Percentiles rank a stretch among this genome's conserved stretches.
phyloP scores from a whole-genome alignment of 805 yeast genomes.

The Barnettozyma salicaria region DNA sequence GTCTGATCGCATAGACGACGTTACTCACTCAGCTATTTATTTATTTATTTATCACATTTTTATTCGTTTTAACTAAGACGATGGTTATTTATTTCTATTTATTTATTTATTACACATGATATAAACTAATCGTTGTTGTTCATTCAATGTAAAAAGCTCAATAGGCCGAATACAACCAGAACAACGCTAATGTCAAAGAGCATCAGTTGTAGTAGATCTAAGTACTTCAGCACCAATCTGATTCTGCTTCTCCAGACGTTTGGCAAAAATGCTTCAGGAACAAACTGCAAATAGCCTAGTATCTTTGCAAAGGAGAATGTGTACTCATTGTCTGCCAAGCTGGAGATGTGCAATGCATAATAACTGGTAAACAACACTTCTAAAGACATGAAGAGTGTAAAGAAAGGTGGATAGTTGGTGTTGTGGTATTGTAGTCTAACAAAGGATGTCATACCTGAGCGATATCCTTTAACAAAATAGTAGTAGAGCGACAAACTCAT shows the following conservation, averaged over 20 bases:
- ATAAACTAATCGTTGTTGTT: background rate
- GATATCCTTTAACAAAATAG: slow-evolving; percentile 9
- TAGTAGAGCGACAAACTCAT: slow-evolving; percentile 10
- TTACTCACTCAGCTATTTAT: slow-evolving; percentile 1
- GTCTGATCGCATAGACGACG: background rate
- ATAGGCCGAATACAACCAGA: slow-evolving; percentile 19
- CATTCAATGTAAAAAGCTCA: slow-evolving; percentile 16
- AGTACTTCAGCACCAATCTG: slow-evolving; percentile 22
- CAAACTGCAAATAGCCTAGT: slow-evolving; percentile 17
- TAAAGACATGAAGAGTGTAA: slow-evolving; percentile 15
- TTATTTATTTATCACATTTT: slow-evolving; percentile 3
- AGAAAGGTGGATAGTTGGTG: slow-evolving; percentile 10
- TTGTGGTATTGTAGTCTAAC: slow-evolving; percentile 10
- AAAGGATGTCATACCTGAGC: slow-evolving; percentile 11
- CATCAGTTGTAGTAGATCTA: slow-evolving; percentile 19
- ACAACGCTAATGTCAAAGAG: slow-evolving; percentile 23
- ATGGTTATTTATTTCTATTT: slow-evolving; percentile 12
- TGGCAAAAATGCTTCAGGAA: slow-evolving; percentile 20
- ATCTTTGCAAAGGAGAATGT: slow-evolving; percentile 21
- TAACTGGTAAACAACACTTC: slow-evolving; percentile 19
- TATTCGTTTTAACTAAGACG: too few species aligned
- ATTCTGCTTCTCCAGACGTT: slow-evolving; percentile 16
- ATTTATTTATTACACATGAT: slow-evolving; percentile 1
- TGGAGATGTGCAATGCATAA: slow-evolving; percentile 13
- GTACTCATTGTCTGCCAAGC: slow-evolving; percentile 17